Evolutionary conservation across 257 asterid genomes (phyloP).

Genomic region (Solanum piurae): DNA sequence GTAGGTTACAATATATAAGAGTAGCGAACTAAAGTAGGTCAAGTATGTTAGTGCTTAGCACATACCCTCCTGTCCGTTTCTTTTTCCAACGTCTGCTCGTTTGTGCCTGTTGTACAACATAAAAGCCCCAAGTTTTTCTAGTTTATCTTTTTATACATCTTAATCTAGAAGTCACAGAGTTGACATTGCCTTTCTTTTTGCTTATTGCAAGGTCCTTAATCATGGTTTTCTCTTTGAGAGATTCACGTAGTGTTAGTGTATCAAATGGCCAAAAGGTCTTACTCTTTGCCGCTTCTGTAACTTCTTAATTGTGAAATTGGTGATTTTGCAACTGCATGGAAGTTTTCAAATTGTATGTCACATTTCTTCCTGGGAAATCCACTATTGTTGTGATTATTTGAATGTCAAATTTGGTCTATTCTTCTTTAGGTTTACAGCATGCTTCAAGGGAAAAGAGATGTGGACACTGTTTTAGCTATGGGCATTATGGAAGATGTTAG

Average conservation of each 20-base stretch:
- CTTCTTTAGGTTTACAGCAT: constrained; percentile 77
- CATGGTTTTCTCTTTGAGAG: not conserved
- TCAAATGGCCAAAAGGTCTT: not conserved
- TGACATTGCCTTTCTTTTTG: not conserved
- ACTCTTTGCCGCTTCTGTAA: not conserved
- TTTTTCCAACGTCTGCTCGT: not conserved
- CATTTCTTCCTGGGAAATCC: not conserved
- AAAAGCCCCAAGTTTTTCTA: not conserved
- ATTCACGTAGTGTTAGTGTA: not conserved
- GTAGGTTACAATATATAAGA: not conserved
- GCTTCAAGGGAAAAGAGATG: constrained; percentile 98
- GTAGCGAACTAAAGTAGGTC: not conserved
- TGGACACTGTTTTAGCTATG: constrained; percentile 86
- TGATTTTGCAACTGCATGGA: not conserved
- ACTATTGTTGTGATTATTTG: not conserved
- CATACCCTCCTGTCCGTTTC: not conserved
- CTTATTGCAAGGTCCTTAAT: not conserved
- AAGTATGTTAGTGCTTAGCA: not conserved
- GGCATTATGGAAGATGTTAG: constrained; percentile 96
- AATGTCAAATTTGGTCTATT: not conserved
- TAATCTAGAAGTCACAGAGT: not conserved
- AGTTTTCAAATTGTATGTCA: not conserved
- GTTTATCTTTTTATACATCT: not conserved
- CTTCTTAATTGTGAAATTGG: not conserved
- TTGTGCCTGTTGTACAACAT: not conserved